phyloP scores from a whole-genome alignment of 257 asterid species.

The Paraleonurus japonicus region DNA sequence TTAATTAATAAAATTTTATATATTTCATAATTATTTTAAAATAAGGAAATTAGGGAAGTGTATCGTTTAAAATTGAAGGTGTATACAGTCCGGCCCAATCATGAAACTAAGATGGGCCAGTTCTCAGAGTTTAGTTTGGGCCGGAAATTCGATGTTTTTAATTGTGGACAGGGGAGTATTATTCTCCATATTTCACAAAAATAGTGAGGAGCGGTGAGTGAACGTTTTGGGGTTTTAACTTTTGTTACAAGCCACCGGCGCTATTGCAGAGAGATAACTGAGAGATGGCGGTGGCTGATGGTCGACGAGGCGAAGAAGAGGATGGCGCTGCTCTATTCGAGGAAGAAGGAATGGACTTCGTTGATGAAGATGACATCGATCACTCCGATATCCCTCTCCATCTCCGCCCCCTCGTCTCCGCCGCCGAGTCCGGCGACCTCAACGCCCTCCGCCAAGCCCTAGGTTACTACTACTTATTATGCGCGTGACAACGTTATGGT shows the following conservation, averaged over 20 bases:
- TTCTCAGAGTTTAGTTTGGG: not conserved
- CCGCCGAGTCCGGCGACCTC: constrained; percentile 71
- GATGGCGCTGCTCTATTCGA: constrained; percentile 59
- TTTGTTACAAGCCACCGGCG: constrained; percentile 4
- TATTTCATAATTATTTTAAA: too few species aligned
- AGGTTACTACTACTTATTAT: constrained; percentile 36
- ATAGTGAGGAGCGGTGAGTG: not conserved
- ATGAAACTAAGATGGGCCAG: not conserved
- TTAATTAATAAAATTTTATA: too few species aligned
- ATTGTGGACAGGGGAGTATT: not conserved
- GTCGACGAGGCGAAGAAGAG: constrained; percentile 73
- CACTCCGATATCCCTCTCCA: constrained; percentile 63
- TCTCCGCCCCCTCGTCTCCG: constrained; percentile 73
- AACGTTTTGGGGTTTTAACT: constrained; percentile 14
- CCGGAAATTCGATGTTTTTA: not conserved
- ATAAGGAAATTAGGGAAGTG: too few species aligned
- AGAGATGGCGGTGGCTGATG: constrained; percentile 75
- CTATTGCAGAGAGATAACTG: constrained; percentile 3
- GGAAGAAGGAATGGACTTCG: constrained; percentile 50
- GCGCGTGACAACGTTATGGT: not conserved
- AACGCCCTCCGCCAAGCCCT: constrained; percentile 69
- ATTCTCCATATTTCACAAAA: not conserved
- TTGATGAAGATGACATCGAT: constrained; percentile 43
- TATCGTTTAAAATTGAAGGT: too few species aligned
- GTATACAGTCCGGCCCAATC: too few species aligned